phyloP scores from a whole-genome alignment of 2,329 filamentous ascomycete genomes.

The Colletotrichum neosansevieriae region DNA sequence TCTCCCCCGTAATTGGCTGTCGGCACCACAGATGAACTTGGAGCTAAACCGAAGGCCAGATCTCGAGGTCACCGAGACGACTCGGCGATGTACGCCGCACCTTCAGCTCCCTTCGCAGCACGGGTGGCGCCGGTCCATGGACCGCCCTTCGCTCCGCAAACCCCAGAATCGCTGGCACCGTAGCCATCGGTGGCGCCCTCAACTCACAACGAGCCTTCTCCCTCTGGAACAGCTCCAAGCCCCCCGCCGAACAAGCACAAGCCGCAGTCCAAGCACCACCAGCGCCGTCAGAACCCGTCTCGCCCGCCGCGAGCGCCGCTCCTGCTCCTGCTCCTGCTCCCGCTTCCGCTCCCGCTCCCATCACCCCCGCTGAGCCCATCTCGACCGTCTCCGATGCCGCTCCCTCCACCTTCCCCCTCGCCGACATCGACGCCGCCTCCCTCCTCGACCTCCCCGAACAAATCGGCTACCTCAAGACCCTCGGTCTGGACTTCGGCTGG shows the following conservation, averaged over 20 bases:
- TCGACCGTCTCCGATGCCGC: constrained; percentile 24
- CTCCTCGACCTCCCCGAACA: constrained; percentile 75
- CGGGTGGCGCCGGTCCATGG: constrained; percentile 19
- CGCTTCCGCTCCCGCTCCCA: constrained; percentile 37
- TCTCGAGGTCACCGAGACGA: constrained; percentile 45
- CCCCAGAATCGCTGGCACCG: constrained; percentile 42
- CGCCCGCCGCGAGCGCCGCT: constrained; percentile 24
- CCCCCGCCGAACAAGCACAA: constrained; percentile 21
- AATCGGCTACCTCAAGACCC: constrained; percentile 83
- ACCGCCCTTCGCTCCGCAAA: constrained; percentile 19
- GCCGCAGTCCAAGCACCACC: constrained; percentile 42
- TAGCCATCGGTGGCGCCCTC: constrained; percentile 47
- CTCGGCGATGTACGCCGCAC: constrained; percentile 51
- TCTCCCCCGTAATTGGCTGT: neutral
- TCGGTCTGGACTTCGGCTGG: constrained; percentile 90
- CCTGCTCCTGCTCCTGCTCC: constrained; percentile 39
- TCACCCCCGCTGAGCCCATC: constrained; percentile 47
- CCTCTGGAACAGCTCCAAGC: constrained; percentile 40
- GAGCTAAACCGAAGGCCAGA: constrained; percentile 33
- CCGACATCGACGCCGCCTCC: constrained; percentile 53
- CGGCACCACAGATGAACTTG: neutral
- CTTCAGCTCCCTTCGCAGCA: constrained; percentile 46
- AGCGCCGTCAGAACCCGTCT: constrained; percentile 13
- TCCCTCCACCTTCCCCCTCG: constrained; percentile 42
- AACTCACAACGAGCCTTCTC: constrained; percentile 34